Evolutionary conservation across 176 grass and related monocot species (phyloP).

Genomic region (Dactylis glomerata): DNA sequence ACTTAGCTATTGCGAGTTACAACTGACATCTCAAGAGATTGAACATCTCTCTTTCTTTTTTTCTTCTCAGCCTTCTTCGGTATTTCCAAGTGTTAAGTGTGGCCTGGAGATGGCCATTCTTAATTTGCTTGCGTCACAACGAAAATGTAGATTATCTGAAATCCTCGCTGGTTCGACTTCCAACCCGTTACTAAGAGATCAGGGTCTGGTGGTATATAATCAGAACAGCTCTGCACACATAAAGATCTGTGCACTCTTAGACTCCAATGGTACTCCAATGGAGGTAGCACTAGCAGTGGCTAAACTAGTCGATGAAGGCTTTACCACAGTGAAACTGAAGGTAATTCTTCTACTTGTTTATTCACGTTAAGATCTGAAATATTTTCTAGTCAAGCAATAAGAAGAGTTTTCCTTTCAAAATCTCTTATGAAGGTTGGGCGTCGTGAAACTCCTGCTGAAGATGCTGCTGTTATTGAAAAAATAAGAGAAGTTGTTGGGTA

Average conservation of each 20-base stretch:
- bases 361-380: not conserved
- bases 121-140: slow-evolving; percentile 69
- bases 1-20: slow-evolving; percentile 10
- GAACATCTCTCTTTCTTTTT: not conserved
- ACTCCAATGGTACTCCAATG: slow-evolving; percentile 64
- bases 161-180: slow-evolving; percentile 55
- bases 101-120: slow-evolving; percentile 96
- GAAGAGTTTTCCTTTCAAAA: not conserved
- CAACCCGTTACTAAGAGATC: slow-evolving; percentile 22
- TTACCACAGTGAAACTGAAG: slow-evolving; percentile 93
- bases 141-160: slow-evolving; percentile 47
- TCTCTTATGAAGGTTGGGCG: slow-evolving; percentile 64
- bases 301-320: slow-evolving; percentile 75
- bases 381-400: not conserved
- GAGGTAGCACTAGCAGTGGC: slow-evolving; percentile 73
- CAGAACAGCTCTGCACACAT: slow-evolving; percentile 44
- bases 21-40: slow-evolving; percentile 13
- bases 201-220: slow-evolving; percentile 31
- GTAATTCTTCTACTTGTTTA: slow-evolving; percentile 33
- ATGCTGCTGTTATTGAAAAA: slow-evolving; percentile 73
- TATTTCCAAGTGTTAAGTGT: slow-evolving; percentile 89
- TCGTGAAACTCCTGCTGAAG: slow-evolving; percentile 67
- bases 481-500: slow-evolving; percentile 77
- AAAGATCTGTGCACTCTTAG: slow-evolving; percentile 81
- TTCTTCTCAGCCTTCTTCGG: slow-evolving; percentile 64